Base-by-base conservation (phyloP, 345 rosid genomes). In the Erysimum cheiranthoides region DNA sequence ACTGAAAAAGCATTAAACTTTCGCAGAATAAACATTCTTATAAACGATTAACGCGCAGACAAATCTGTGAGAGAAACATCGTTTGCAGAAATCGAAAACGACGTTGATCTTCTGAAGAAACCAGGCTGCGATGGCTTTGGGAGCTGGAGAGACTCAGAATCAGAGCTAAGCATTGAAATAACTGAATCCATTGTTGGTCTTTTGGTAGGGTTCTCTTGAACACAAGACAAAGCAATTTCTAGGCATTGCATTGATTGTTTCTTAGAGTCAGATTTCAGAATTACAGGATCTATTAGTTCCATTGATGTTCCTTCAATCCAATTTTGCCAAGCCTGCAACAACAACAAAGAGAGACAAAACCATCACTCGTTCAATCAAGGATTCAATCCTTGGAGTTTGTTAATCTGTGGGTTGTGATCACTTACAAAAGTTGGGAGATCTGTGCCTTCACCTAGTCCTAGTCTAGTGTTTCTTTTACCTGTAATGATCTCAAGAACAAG, bases 101-200 rank as follows among this genome's bases (percentile, higher is more conserved):
- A 75, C 8, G 2, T 17, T 12, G 73, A 59, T 17, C 30, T 59
- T 66, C 61, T 59, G 54, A 67, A 66, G 68, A 82, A 82, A 25
- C 82, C 82, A 63, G 87, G 87, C 28, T 74, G 85, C 27, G 78
- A 73, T 9, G 85, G 85, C 32, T 74, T 63, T 59, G 84, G 81
- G 66, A 80, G 82, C 21, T 39, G 61, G 4, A 67, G 61, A 75
- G 73, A 59, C 31, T 73, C 51, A 43, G 59, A 76, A 10, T 77
- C 79, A 27, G 81, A 47, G 12, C 78, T 66, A 53, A 84, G 75
- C 87, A 84, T 84, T 13, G 82, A 53, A 27, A 75, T 80, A 45
- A 82, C 77, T 27, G 81, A 57, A 16, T 82, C 75, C 81, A 80
- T 80, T 66, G 42, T 80, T 43, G 85, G 85, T 68, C 87, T 75